Evolutionary conservation across 805 yeast genomes (phyloP).

Genomic region (Wickerhamomyces queroliae): DNA sequence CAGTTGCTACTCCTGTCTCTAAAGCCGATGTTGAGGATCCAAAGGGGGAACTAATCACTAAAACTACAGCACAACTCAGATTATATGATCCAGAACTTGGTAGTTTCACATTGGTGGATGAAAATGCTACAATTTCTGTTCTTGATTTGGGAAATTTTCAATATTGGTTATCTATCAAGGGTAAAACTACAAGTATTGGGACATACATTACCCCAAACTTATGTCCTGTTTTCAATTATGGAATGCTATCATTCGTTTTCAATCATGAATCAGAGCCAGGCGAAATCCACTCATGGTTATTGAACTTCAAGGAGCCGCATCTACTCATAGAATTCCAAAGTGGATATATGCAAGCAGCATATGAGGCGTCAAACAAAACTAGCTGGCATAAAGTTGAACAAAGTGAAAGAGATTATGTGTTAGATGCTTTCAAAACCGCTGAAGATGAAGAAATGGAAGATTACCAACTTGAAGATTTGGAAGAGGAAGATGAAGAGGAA

Average conservation of each 20-base stretch:
- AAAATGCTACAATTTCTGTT: conserved; percentile 30
- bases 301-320: conserved; percentile 42
- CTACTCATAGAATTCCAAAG: conserved; percentile 47
- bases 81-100: conserved; percentile 49
- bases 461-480: conserved; percentile 19
- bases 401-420: conserved; percentile 49
- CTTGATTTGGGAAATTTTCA: conserved; percentile 43
- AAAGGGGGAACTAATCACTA: conserved; percentile 19
- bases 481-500: conserved; percentile 27
- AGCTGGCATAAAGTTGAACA: conserved; percentile 40
- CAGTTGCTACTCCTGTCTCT: not conserved
- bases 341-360: conserved; percentile 43
- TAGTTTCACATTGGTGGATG: conserved; percentile 38
- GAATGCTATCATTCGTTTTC: conserved; percentile 56
- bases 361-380: conserved; percentile 52
- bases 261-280: conserved; percentile 36
- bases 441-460: conserved; percentile 30
- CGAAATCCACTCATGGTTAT: conserved; percentile 53
- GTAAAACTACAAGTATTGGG: conserved; percentile 28
- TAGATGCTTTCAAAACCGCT: conserved; percentile 44
- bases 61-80: conserved; percentile 31
- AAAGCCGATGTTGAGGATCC: conserved; percentile 24
- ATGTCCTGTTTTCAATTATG: conserved; percentile 62
- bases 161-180: conserved; percentile 44
- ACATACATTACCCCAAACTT: conserved; percentile 40